Evolutionary conservation across 140 eudicot species (phyloP).

Genomic region (Oenanthe javanica): DNA sequence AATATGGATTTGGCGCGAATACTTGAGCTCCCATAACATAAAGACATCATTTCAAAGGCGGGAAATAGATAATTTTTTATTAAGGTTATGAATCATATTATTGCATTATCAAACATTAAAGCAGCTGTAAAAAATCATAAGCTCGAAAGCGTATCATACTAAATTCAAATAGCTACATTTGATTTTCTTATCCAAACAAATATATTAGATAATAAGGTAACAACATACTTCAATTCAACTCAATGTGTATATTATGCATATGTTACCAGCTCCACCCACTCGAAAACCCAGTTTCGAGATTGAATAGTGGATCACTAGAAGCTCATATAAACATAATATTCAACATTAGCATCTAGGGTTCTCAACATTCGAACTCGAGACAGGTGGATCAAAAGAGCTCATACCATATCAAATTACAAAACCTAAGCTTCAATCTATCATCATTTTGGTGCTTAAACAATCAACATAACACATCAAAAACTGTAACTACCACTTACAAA

Average conservation of each 20-base stretch:
- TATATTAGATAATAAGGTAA: neutral
- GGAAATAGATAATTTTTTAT: neutral
- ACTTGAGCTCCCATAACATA: neutral
- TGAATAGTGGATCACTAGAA: neutral
- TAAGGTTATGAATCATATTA: neutral
- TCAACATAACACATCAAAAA: neutral
- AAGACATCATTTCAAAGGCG: neutral
- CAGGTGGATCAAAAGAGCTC: neutral
- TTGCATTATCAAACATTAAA: neutral
- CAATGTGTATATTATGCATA: neutral
- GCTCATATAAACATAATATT: neutral
- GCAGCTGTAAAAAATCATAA: neutral
- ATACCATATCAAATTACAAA: neutral
- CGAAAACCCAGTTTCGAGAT: neutral
- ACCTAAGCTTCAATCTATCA: neutral
- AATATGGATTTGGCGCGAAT: no score
- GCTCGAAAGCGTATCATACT: neutral
- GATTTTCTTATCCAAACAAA: neutral
- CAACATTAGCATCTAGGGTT: neutral
- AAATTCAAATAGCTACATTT: neutral
- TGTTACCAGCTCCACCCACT: neutral
- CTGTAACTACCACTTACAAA: neutral
- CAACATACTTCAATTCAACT: neutral
- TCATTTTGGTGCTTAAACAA: neutral
- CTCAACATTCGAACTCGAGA: neutral